Base-by-base conservation (phyloP, 371 early-diverging fungal genomes). In the Syncephalis plumigaleata region DNA sequence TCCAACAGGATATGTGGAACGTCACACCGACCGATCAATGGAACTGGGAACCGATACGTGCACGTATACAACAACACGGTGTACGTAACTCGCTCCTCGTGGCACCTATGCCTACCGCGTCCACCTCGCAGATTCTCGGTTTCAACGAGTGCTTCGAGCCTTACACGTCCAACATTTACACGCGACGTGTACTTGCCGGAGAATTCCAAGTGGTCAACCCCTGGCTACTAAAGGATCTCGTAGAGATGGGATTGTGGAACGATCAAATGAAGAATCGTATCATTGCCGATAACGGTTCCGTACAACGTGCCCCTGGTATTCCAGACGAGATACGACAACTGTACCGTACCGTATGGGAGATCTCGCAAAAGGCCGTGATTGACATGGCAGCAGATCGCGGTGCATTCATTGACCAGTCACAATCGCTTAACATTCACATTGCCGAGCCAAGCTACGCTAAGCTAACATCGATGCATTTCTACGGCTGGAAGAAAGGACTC, bases 201-300 rank as follows among this genome's bases (percentile, higher is more conserved):
- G 99, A 99, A 66, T 98, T 98, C 84, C 98, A 98, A 67, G 81
- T 98, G 24, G 98, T 99, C 38, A 99, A 99, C 68, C 86, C 84
- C 21, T 89, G 95, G 71, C 66, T 99, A 60, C 67, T 98, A 39
- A 83, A 85, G 50, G 98, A 98, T 52, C 67, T 99, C 27, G 85
- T 92, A 8, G 87, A 88, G 45, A 65, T 87, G 38, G 86, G 84
- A 24, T 60, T 98, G 42, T 99, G 99, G 99, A 82, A 83, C 59
- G 91, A 97, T 48, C 70, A 76, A 42, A 84, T 97, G 75, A 93
- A 94, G 66, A 95, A 99, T 65, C 74, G 86, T 44, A 89, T 99
- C 48, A 94, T 99, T 65, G 78, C 94, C 0, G 89, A 91, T 56
- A 87, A 85, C 53, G 99, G 99, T 3, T 90, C 91, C 3, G 74